phyloP scores from a whole-genome alignment of 768 basidiomycete genomes.

The Naganishia kalamii region DNA sequence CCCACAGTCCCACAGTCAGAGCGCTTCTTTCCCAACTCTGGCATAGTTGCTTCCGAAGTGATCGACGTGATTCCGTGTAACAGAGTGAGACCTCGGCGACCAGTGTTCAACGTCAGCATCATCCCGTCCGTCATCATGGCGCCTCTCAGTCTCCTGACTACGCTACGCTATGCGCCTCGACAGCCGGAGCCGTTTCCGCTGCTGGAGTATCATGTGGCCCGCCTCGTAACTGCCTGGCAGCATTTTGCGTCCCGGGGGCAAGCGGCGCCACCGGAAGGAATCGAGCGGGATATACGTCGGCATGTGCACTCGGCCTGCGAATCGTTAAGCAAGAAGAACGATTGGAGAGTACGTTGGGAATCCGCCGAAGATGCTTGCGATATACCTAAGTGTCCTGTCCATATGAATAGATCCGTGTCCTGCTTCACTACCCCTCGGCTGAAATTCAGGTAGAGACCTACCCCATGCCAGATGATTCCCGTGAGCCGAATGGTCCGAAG shows the following conservation, averaged over 20 bases:
- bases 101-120: background rate
- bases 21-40: too few species aligned
- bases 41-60: too few species aligned
- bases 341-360: conserved; percentile 8
- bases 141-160: background rate
- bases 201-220: background rate
- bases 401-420: background rate
- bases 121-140: background rate
- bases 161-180: background rate
- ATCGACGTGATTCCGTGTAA: too few species aligned
- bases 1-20: too few species aligned
- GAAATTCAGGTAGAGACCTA: background rate
- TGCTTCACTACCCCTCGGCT: background rate
- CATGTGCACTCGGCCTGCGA: background rate
- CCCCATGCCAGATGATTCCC: background rate
- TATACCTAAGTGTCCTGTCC: background rate
- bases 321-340: background rate
- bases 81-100: background rate
- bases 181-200: background rate
- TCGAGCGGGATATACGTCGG: background rate
- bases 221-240: background rate
- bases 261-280: background rate
- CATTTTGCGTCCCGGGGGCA: background rate
- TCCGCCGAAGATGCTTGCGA: background rate
- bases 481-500: background rate